Base-by-base conservation (phyloP, 768 basidiomycete genomes). In the Amanita jacksonii region DNA sequence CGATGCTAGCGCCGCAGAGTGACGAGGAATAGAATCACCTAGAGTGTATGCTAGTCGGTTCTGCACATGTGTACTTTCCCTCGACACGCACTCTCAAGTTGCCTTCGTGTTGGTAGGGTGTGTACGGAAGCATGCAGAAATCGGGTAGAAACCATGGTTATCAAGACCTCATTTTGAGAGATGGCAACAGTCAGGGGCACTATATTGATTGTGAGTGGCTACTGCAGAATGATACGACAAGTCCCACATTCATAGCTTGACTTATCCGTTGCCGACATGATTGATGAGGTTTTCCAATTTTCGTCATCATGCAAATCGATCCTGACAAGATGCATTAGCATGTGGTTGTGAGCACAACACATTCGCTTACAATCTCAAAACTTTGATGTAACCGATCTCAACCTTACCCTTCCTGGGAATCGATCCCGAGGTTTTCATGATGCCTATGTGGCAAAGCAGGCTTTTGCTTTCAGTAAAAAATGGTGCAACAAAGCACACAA, bases 131-230 rank as follows among this genome's bases (percentile, higher is more conserved):
- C 37, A 24, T 38, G 44, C 16, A 25, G 30, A 22, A 38, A 16
- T 13, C 36, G 22, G 15, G 25, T 18, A 24, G 44, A 37, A n/a
- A 27, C 28, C n/a, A 36, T 38, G 1, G 35, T 23, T 7, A 85
- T 48, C 31, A 85, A 63, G 8, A 64, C 59, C 39, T 67, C 61
- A 51, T 81, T 85, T 24, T 74, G 83, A 4, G 86, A 88, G 3
- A 70, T 43, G 1, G 61, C 59, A 12, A 73, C 69, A 47, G 66
- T 70, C 20, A 78, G 55, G 3, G 83, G 80, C 45, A 82, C 85
- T 88, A 49, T 12, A n/a, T n/a, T n/a, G n/a, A n/a, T n/a, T n/a
- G n/a, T n/a, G n/a, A n/a, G n/a, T n/a, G n/a, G n/a, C n/a, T n/a
- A n/a, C n/a, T n/a, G n/a, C n/a, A n/a, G n/a, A n/a, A n/a, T n/a